phyloP scores from a whole-genome alignment of 306 rosid genomes.

The Corylus americana region DNA sequence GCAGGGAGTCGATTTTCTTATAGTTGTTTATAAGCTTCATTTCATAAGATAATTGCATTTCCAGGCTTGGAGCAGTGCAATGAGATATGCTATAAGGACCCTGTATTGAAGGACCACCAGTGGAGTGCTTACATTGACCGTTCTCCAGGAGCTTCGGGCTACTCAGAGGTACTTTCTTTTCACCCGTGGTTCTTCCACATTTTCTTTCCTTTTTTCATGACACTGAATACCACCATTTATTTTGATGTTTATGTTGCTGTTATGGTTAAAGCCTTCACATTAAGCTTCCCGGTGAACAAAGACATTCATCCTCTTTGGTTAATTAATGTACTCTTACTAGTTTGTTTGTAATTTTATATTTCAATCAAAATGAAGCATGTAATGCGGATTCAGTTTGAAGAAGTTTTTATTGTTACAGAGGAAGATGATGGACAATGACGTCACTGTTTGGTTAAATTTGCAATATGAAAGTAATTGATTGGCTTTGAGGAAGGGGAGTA shows the following conservation, averaged over 20 bases:
- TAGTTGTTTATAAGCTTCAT: not conserved
- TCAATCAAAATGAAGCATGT: too few species aligned
- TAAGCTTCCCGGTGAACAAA: not conserved
- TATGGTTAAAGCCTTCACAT: slow-evolving; percentile 4
- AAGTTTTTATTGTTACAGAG: too few species aligned
- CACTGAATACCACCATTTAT: not conserved
- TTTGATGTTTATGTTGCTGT: not conserved
- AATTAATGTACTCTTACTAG: not conserved
- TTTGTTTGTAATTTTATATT: not conserved
- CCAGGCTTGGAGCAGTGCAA: slow-evolving; percentile 77
- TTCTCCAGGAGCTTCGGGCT: slow-evolving; percentile 77
- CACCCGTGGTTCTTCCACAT: not conserved
- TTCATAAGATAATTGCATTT: slow-evolving; percentile 18
- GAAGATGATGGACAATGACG: too few species aligned
- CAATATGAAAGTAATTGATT: not conserved
- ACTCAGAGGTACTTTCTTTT: slow-evolving; percentile 61
- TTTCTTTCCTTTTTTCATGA: not conserved
- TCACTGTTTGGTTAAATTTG: not conserved
- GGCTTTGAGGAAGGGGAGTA: not conserved
- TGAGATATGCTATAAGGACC: slow-evolving; percentile 89
- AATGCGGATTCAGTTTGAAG: too few species aligned
- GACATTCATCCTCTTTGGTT: not conserved
- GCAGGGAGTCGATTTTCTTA: not conserved
- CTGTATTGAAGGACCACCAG: slow-evolving; percentile 79
- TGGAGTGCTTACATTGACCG: slow-evolving; percentile 98